Base-by-base conservation (phyloP, 768 basidiomycete genomes). In the Xerocomus spinulosus region DNA sequence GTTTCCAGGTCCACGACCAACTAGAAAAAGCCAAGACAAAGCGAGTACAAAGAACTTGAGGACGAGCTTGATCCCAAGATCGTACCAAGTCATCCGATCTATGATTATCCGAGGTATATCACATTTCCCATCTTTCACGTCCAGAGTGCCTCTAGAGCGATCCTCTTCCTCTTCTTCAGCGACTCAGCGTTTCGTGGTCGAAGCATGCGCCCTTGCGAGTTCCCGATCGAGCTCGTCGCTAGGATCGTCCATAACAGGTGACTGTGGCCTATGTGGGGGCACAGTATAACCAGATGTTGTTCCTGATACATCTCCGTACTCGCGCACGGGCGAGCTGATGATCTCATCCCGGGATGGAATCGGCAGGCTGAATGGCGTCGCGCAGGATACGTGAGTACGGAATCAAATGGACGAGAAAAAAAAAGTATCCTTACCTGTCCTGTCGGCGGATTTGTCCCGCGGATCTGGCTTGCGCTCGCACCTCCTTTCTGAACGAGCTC, bases 211-310 rank as follows among this genome's bases (percentile, higher is more conserved):
- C 44, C 80, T 79, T 10, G 85, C 86, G n/a, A 93, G 75, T 64
- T 94, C 91, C 36, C 83, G 80, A 62, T 94, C 92, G 12, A 94
- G 78, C 57, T 87, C 87, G 46, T 82, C 84, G 50, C 85, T 87
- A 7, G 91, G 91, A 58, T 92, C 83, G 54, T 93, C 91, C 73
- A 89, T 79, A 51, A 88, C 73, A 0, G 87, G 88, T 57, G 76
- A 83, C n/a, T 77, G 69, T 3, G 80, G 73, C 42, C 79, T 76
- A 44, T 67, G 65, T 8, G 58, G 44, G 9, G 71, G 61, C 2
- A 75, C 72, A 10, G 85, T 85, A 62, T 76, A 88, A 41, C 81
- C 70, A 42, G 83, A 88, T 3, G 87, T 90, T 24, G 78, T 78
- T 15, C 87, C 88, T 37, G 81, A 77, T 43, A 79, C 70, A 12